phyloP scores from a whole-genome alignment of 371 early-diverging fungal genomes.

The Saksenaea oblongispora region DNA sequence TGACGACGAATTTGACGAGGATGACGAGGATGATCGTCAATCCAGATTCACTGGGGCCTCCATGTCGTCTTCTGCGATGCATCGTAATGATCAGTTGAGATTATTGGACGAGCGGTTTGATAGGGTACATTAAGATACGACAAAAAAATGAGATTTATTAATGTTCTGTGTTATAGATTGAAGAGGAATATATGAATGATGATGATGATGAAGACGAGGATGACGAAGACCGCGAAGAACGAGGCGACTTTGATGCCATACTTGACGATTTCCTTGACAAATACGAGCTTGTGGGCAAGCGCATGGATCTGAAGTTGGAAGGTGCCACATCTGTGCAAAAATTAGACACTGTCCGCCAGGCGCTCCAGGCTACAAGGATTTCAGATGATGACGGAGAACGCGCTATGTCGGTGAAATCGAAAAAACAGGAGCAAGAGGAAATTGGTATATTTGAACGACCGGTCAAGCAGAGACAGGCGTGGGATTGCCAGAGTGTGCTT shows the following conservation, averaged over 20 bases:
- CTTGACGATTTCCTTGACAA: slow-evolving; percentile 89
- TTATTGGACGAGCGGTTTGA: slow-evolving; percentile 94
- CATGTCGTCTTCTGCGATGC: slow-evolving; percentile 92
- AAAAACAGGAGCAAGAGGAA: slow-evolving; percentile 9
- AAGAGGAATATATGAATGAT: slow-evolving; percentile 78
- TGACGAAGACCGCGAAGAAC: slow-evolving; percentile 37
- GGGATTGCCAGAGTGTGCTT: slow-evolving; percentile 84
- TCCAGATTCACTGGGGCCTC: slow-evolving; percentile 66
- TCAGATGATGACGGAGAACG: slow-evolving; percentile 33
- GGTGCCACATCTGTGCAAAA: slow-evolving; percentile 65
- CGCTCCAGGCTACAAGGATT: slow-evolving; percentile 47
- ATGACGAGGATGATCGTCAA: slow-evolving; percentile 47
- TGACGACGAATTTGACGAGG: slow-evolving; percentile 31
- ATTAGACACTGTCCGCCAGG: slow-evolving; percentile 71
- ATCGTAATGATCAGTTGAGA: slow-evolving; percentile 85
- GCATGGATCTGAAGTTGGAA: slow-evolving; percentile 66
- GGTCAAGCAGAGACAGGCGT: slow-evolving; percentile 56
- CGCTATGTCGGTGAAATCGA: slow-evolving; percentile 30
- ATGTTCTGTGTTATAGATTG: slow-evolving; percentile 40
- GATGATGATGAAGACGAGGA: slow-evolving; percentile 65
- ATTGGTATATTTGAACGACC: slow-evolving; percentile 12
- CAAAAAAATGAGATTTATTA: not conserved
- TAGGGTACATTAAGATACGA: slow-evolving; percentile 35
- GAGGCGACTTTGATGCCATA: slow-evolving; percentile 72
- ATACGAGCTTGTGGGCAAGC: slow-evolving; percentile 78